Evolutionary conservation across 1,284 basidiomycete genomes (phyloP).

Genomic region (Austroboletus niveus): DNA sequence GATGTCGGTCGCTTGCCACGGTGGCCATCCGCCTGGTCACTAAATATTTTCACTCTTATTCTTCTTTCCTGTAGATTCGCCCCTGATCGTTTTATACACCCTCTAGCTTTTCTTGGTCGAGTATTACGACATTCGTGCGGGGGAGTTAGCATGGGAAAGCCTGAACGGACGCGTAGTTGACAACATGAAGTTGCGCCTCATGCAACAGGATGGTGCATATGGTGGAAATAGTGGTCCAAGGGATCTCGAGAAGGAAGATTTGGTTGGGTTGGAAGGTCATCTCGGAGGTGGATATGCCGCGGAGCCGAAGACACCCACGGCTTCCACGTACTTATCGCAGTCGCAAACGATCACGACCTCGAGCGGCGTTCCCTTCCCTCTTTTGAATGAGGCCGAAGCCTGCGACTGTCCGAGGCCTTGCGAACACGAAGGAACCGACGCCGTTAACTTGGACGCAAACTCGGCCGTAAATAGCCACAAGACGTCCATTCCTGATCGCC

Average conservation of each 20-base stretch:
- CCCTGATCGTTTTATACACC: slow-evolving; percentile 20
- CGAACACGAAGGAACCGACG: slow-evolving; percentile 24
- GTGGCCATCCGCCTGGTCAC: slow-evolving; percentile 1
- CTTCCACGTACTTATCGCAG: slow-evolving; percentile 35
- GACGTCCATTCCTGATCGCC: slow-evolving; percentile 20
- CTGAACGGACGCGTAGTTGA: slow-evolving; percentile 42
- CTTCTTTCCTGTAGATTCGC: slow-evolving; percentile 1
- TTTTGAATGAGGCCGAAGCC: slow-evolving; percentile 29
- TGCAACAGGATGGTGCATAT: slow-evolving; percentile 21
- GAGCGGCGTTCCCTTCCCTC: slow-evolving; percentile 30
- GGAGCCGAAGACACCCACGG: slow-evolving; percentile 39
- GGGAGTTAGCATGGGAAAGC: slow-evolving; percentile 42
- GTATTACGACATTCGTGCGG: slow-evolving; percentile 60
- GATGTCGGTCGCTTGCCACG: slow-evolving; percentile 5
- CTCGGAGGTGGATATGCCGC: slow-evolving; percentile 32
- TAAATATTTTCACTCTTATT: slow-evolving; percentile 2
- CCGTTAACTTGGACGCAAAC: slow-evolving; percentile 8
- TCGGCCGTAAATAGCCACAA: slow-evolving; percentile 13
- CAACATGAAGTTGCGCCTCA: slow-evolving; percentile 41
- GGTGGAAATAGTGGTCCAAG: slow-evolving; percentile 18
- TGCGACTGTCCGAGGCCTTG: slow-evolving; percentile 19
- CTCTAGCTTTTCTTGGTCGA: slow-evolving; percentile 53
- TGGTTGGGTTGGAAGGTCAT: slow-evolving; percentile 27
- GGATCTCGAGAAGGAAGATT: slow-evolving; percentile 33
- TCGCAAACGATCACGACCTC: slow-evolving; percentile 25